Conservation (phyloP, 1,284 basidiomycete genomes). For the Omphalotus olearius region DNA sequence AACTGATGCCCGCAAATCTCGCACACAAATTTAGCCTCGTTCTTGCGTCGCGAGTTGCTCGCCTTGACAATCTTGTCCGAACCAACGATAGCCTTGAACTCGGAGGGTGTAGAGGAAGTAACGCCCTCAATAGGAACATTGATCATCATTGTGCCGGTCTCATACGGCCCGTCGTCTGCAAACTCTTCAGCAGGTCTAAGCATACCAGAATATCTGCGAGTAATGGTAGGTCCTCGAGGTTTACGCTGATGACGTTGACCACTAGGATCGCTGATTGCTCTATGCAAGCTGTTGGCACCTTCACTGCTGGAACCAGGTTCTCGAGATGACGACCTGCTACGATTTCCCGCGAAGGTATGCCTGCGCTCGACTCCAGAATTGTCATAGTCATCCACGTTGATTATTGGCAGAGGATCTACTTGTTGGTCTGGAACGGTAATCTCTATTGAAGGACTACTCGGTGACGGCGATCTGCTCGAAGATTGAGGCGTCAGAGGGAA, state of each 20-base stretch:
- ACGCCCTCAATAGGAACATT: slow-evolving; percentile 6
- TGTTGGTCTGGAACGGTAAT: background rate
- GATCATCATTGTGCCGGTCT: slow-evolving; percentile 7
- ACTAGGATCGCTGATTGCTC: slow-evolving; percentile 6
- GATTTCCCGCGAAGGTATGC: slow-evolving; percentile 1
- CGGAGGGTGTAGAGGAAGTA: background rate
- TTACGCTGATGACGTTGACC: slow-evolving; percentile 4
- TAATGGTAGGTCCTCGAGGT: slow-evolving; percentile 3
- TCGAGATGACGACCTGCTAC: slow-evolving; percentile 3
- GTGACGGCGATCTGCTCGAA: background rate
- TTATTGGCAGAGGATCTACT: background rate
- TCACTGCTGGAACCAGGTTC: background rate
- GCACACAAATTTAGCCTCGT: slow-evolving; percentile 11
- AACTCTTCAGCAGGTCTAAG: slow-evolving; percentile 11
- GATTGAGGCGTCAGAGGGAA: background rate
- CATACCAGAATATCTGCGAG: slow-evolving; percentile 5
- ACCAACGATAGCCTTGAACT: slow-evolving; percentile 7
- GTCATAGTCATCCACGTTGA: slow-evolving; percentile 2
- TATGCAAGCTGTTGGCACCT: background rate
- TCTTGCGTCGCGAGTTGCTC: slow-evolving; percentile 6
- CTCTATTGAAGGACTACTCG: background rate
- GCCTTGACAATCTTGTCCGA: slow-evolving; percentile 11
- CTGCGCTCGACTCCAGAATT: slow-evolving; percentile 2
- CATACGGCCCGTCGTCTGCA: background rate
- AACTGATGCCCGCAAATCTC: slow-evolving; percentile 4